Conservation (phyloP, 768 basidiomycete genomes). For the Amanita molliuscula region DNA sequence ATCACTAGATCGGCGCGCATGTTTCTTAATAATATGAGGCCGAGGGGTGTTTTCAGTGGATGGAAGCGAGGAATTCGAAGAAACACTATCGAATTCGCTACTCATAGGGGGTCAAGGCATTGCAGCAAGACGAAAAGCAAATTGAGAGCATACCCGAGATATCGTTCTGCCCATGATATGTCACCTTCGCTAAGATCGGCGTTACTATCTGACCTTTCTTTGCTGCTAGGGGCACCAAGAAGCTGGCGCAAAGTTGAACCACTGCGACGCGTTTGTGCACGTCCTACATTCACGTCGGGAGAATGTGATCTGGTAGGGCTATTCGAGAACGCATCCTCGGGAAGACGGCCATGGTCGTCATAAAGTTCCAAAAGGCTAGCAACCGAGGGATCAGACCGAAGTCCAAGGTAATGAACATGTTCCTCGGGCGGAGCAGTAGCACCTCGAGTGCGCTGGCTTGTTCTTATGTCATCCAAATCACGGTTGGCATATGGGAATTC, state of each 20-base stretch:
- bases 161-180: constrained; percentile 79
- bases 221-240: constrained; percentile 41
- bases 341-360: constrained; percentile 59
- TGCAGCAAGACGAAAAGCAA: not conserved
- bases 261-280: constrained; percentile 45
- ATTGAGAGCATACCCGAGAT: constrained; percentile 41
- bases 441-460: constrained; percentile 13
- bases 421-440: constrained; percentile 31
- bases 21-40: constrained; percentile 24
- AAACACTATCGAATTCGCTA: constrained; percentile 35
- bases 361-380: constrained; percentile 65
- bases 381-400: constrained; percentile 73
- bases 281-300: constrained; percentile 25
- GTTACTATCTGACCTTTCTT: constrained; percentile 3
- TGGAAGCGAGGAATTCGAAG: constrained; percentile 37
- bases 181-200: constrained; percentile 42
- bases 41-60: constrained; percentile 41
- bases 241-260: constrained; percentile 71
- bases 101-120: not conserved
- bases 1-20: constrained; percentile 18
- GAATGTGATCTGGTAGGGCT: constrained; percentile 35
- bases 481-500: constrained; percentile 59
- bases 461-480: constrained; percentile 18
- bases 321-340: constrained; percentile 56
- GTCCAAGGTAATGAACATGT: constrained; percentile 39